A percentile compares a stretch with the other conserved stretches of the same genome.
These are phyloP conservation scores for Starmerella davenportii DNA, from an alignment of 805 yeast species.

Conservation along the genomic window DNA sequence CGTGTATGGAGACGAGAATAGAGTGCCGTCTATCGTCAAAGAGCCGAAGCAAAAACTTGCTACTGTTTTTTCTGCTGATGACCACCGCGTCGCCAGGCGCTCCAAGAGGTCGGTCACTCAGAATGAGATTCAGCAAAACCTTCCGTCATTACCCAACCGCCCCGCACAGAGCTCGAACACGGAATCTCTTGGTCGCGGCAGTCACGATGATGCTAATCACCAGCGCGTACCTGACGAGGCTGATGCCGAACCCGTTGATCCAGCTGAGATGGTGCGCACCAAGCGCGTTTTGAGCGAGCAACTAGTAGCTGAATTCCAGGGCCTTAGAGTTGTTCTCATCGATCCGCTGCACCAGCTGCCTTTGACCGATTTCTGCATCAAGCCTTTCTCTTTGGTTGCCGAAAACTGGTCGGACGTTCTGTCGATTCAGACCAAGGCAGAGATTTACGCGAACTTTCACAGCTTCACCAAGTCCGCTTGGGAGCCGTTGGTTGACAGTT, in stretches of 20 bases:
- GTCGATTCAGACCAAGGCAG: conserved; percentile 47
- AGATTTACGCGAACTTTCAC: conserved; percentile 54
- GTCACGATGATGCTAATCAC: neutral
- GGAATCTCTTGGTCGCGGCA: neutral
- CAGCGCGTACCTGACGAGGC: neutral
- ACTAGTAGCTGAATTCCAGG: conserved; percentile 47
- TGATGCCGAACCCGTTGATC: neutral
- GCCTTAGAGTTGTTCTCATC: conserved; percentile 61
- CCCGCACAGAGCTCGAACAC: no score
- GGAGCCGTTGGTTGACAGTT: conserved; percentile 87
- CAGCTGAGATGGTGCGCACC: neutral
- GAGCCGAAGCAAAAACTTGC: conserved; percentile 5
- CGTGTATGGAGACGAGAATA: conserved; percentile 9
- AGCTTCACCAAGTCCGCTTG: conserved; percentile 80
- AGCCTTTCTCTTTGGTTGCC: conserved; percentile 50
- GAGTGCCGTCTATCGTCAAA: neutral
- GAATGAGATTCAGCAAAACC: neutral
- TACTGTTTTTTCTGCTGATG: conserved; percentile 8
- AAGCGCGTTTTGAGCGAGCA: conserved; percentile 49
- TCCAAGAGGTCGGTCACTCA: neutral
- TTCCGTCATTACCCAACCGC: no score
- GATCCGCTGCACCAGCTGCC: conserved; percentile 90
- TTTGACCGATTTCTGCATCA: conserved; percentile 54
- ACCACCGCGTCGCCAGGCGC: conserved; percentile 7
- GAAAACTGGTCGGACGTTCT: conserved; percentile 77